phyloP scores from a whole-genome alignment of 2,329 filamentous ascomycete species.

The Ophiostoma ulmi region DNA sequence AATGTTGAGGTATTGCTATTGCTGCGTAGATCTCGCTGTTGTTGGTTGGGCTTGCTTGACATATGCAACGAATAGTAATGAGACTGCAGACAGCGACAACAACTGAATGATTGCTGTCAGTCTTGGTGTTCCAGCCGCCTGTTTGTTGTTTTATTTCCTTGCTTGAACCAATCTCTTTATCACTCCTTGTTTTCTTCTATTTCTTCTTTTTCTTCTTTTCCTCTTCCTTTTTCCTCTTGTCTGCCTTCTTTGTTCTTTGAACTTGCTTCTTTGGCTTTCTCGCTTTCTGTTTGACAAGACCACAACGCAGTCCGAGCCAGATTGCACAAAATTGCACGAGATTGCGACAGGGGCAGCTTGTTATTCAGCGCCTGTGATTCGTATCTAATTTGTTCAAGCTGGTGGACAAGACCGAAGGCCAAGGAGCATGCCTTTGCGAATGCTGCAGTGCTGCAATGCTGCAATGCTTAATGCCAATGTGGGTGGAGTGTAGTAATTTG shows the following conservation, averaged over 20 bases:
- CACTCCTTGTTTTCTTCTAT: neutral
- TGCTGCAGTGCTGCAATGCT: neutral
- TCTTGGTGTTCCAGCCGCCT: neutral
- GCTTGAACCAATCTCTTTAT: neutral
- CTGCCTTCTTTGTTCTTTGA: neutral
- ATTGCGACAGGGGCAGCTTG: conserved; percentile 3
- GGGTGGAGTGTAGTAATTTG: conserved; percentile 12
- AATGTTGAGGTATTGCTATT: neutral
- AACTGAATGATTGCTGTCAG: neutral
- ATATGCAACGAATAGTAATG: neutral
- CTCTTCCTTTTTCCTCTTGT: neutral
- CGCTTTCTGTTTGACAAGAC: neutral
- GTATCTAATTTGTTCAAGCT: neutral
- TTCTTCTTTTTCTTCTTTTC: neutral
- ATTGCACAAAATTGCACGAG: conserved; percentile 1
- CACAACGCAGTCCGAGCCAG: neutral
- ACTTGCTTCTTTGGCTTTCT: neutral
- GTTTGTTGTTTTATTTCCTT: neutral
- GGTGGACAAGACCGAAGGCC: neutral
- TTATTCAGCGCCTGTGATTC: neutral
- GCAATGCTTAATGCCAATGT: neutral
- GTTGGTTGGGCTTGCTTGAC: neutral
- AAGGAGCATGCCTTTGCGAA: conserved; percentile 1
- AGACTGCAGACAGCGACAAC: neutral
- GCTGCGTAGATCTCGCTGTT: neutral